phyloP scores from a whole-genome alignment of 192 early-diverging fungal species.

The Piromyces finnis region DNA sequence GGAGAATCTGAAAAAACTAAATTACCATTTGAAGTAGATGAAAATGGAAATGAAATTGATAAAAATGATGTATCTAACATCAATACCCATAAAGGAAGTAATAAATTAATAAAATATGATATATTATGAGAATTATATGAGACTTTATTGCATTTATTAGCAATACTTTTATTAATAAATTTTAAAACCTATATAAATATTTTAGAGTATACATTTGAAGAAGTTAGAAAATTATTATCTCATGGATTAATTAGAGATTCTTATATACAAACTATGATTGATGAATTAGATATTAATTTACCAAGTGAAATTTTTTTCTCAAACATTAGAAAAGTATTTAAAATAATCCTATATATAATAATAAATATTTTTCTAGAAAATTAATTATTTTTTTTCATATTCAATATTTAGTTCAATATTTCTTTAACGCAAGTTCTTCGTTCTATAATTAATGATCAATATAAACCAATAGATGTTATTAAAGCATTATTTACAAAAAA shows the following conservation, averaged over 20 bases:
- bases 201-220: slow-evolving; percentile 8
- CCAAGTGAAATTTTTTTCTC: slow-evolving; percentile 9
- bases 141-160: no score
- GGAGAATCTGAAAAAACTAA: not conserved
- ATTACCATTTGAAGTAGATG: not conserved
- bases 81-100: not conserved
- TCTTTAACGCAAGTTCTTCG: slow-evolving; percentile 14
- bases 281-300: slow-evolving; percentile 12
- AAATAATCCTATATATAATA: no score
- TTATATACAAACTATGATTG: slow-evolving; percentile 19
- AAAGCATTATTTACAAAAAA: slow-evolving; percentile 12
- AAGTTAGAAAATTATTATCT: slow-evolving; percentile 26
- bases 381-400: no score
- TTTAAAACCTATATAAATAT: no score
- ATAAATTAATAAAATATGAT: not conserved
- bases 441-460: slow-evolving; percentile 14
- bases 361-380: no score
- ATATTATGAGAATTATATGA: no score
- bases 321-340: slow-evolving; percentile 26
- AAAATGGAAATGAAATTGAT: not conserved
- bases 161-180: no score
- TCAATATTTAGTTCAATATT: slow-evolving; percentile 21
- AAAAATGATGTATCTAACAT: not conserved
- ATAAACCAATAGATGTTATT: slow-evolving; percentile 29
- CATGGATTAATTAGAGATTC: slow-evolving; percentile 24